phyloP scores from a whole-genome alignment of 1,139 yeast genomes.

The Geotrichum candidum region DNA sequence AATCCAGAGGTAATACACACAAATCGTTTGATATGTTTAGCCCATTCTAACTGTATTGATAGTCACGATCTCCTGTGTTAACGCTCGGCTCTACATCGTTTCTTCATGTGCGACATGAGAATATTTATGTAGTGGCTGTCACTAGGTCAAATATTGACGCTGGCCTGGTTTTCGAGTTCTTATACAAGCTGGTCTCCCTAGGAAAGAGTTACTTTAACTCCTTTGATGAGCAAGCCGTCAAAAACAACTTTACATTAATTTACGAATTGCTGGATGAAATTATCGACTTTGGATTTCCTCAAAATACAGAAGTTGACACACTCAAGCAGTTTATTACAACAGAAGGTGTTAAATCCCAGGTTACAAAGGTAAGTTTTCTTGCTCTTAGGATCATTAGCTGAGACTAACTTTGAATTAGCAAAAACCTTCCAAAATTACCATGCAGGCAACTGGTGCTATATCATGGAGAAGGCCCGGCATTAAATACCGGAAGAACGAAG shows the following conservation, averaged over 20 bases:
- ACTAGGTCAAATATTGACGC: slow-evolving; percentile 87
- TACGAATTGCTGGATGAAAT: slow-evolving; percentile 76
- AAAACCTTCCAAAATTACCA: slow-evolving; percentile 35
- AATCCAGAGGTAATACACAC: slow-evolving; percentile 40
- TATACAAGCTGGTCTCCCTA: slow-evolving; percentile 53
- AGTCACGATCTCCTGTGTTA: slow-evolving; percentile 69
- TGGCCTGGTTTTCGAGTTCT: slow-evolving; percentile 69
- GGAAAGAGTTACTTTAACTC: slow-evolving; percentile 37
- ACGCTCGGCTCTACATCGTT: slow-evolving; percentile 92
- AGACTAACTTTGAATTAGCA: slow-evolving; percentile 2
- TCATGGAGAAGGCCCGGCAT: slow-evolving; percentile 73
- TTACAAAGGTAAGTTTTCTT: slow-evolving; percentile 8
- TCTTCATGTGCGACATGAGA: slow-evolving; percentile 64
- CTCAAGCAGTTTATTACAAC: slow-evolving; percentile 40
- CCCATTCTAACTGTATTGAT: not conserved
- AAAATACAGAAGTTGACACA: slow-evolving; percentile 53
- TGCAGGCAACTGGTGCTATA: slow-evolving; percentile 40
- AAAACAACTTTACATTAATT: slow-evolving; percentile 58
- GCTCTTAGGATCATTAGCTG: not conserved
- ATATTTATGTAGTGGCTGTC: slow-evolving; percentile 78
- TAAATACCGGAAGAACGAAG: slow-evolving; percentile 77
- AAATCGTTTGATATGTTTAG: not conserved
- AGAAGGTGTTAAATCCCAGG: slow-evolving; percentile 26
- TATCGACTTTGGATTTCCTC: slow-evolving; percentile 78
- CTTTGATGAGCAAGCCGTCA: slow-evolving; percentile 44